phyloP scores from a whole-genome alignment of 345 rosid genomes.

The Adansonia digitata region DNA sequence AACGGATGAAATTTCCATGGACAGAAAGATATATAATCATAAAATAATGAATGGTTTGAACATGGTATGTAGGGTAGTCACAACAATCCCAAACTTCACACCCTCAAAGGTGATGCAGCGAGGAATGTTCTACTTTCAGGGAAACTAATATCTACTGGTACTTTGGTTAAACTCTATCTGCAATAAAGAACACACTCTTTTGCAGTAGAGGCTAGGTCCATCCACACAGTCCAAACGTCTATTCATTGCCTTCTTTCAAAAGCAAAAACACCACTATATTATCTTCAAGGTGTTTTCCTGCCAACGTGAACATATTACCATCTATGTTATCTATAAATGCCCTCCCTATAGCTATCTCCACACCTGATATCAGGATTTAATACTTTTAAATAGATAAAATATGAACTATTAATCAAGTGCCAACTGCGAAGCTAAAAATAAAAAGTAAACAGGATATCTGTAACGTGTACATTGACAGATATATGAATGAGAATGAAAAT shows the following conservation, averaged over 20 bases:
- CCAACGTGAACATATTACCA: neutral
- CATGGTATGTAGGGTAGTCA: neutral
- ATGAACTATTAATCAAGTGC: neutral
- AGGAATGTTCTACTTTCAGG: neutral
- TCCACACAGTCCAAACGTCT: neutral
- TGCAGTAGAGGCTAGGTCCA: neutral
- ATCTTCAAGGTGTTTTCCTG: conserved; percentile 2
- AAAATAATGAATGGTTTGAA: neutral
- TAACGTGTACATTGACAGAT: neutral
- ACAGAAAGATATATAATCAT: neutral
- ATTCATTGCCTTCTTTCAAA: neutral
- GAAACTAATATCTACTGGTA: neutral
- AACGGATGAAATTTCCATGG: too few relatives aligned
- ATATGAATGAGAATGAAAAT: neutral
- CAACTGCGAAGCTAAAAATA: neutral
- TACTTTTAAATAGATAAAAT: neutral
- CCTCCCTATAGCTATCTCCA: neutral
- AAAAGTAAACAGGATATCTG: neutral
- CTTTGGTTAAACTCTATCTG: neutral
- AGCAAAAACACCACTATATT: neutral
- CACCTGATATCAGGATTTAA: neutral
- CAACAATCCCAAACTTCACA: neutral
- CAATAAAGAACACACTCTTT: neutral
- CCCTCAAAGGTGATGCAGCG: neutral
- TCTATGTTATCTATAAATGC: neutral